Conservation (phyloP, 2,329 filamentous ascomycete genomes). For the Hypoxylon sp. region DNA sequence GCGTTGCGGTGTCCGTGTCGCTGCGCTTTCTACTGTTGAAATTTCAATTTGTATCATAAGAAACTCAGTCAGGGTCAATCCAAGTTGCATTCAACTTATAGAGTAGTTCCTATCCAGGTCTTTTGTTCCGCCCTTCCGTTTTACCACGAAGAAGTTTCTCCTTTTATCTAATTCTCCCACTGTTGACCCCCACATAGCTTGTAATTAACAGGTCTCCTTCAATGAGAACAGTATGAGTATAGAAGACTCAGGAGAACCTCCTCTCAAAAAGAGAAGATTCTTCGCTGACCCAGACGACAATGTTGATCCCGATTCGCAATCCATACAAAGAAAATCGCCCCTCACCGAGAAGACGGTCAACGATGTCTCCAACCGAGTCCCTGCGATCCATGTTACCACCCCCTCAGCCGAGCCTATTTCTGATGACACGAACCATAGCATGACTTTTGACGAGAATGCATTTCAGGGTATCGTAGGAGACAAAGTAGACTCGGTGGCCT, state of each 20-base stretch:
- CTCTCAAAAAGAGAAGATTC: constrained; percentile 51
- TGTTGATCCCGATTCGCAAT: constrained; percentile 33
- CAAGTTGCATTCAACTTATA: too few species aligned
- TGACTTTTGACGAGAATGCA: constrained; percentile 62
- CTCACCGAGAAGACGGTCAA: constrained; percentile 36
- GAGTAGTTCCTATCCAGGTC: too few species aligned
- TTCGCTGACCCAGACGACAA: constrained; percentile 51
- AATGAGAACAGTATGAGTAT: constrained; percentile 49
- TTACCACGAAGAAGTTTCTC: not conserved
- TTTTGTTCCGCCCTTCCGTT: too few species aligned
- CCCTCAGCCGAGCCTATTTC: constrained; percentile 13
- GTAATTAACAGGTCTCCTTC: too few species aligned
- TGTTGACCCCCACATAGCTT: too few species aligned
- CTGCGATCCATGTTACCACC: not conserved
- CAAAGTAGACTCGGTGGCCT: constrained; percentile 57
- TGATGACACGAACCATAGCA: constrained; percentile 33
- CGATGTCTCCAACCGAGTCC: constrained; percentile 34
- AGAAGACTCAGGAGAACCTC: constrained; percentile 47
- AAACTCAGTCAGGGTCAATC: too few species aligned
- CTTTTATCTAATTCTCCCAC: not conserved
- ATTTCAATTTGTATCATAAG: too few species aligned
- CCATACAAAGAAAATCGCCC: constrained; percentile 29
- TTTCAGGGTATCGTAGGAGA: constrained; percentile 70
- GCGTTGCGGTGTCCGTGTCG: constrained; percentile 20
- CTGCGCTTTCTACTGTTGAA: too few species aligned